Percentiles rank a stretch among this genome's conserved stretches.
Conservation (phyloP, 2,329 filamentous ascomycete species). For the Raffaelea arxii region DNA sequence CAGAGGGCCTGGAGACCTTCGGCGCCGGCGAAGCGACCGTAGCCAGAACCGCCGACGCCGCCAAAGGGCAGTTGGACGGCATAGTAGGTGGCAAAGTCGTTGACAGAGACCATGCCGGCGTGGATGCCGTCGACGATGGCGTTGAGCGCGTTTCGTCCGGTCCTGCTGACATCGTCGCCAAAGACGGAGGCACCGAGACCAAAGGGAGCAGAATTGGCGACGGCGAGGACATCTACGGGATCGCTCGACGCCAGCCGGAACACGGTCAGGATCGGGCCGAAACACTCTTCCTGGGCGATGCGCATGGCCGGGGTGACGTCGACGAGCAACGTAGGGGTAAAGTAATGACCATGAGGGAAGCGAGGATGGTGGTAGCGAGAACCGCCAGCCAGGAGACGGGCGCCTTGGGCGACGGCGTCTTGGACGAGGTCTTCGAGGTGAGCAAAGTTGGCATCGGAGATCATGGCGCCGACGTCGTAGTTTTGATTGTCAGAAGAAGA, state of each 20-base stretch:
- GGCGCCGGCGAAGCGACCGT: conserved; percentile 84
- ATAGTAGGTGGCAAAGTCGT: conserved; percentile 92
- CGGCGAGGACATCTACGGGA: conserved; percentile 53
- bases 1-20: conserved; percentile 80
- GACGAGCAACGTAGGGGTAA: conserved; percentile 80
- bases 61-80: conserved; percentile 93
- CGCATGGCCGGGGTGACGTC: conserved; percentile 79
- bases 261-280: conserved; percentile 80
- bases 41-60: conserved; percentile 79
- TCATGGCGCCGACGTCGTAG: conserved; percentile 81
- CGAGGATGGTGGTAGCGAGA: conserved; percentile 60
- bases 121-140: conserved; percentile 59
- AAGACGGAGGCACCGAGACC: conserved; percentile 86
- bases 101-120: conserved; percentile 86
- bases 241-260: conserved; percentile 61
- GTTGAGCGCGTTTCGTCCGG: conserved; percentile 47
- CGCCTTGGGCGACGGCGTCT: conserved; percentile 70
- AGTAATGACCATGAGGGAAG: conserved; percentile 78
- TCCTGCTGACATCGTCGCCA: conserved; percentile 52
- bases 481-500: background rate
- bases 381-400: conserved; percentile 73
- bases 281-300: conserved; percentile 85
- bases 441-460: conserved; percentile 67
- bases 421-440: conserved; percentile 67
- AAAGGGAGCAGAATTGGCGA: conserved; percentile 79